Conservation (phyloP, 2,329 filamentous ascomycete species). For the Didymosphaeria variabile region DNA sequence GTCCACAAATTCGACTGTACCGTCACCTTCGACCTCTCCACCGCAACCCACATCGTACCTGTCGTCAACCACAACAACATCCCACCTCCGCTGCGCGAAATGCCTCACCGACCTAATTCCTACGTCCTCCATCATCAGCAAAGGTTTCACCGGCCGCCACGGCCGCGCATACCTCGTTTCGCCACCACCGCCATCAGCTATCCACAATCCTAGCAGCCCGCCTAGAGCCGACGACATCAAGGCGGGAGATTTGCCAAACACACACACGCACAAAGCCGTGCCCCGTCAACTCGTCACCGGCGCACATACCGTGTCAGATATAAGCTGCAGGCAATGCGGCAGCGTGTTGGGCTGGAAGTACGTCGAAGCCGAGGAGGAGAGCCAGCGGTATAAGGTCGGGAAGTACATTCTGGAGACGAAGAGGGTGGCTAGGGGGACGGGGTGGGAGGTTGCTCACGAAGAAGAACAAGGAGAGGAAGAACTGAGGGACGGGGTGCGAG, state of each 20-base stretch:
- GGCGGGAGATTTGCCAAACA: slow-evolving; percentile 63
- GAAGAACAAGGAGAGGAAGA: slow-evolving; percentile 35
- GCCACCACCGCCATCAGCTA: slow-evolving; percentile 48
- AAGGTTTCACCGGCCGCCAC: slow-evolving; percentile 72
- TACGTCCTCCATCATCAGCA: slow-evolving; percentile 68
- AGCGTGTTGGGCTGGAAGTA: slow-evolving; percentile 72
- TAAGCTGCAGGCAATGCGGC: slow-evolving; percentile 65
- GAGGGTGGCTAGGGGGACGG: slow-evolving; percentile 59
- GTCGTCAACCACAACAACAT: slow-evolving; percentile 48
- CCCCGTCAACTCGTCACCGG: slow-evolving; percentile 69
- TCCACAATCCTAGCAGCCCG: slow-evolving; percentile 23
- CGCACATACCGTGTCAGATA: slow-evolving; percentile 68
- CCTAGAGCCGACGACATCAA: slow-evolving; percentile 22
- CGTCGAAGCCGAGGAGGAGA: slow-evolving; percentile 68
- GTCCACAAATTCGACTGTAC: slow-evolving; percentile 28
- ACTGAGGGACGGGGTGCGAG: slow-evolving; percentile 17
- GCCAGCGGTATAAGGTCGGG: slow-evolving; percentile 71
- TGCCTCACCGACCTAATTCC: slow-evolving; percentile 68
- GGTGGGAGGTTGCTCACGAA: slow-evolving; percentile 58
- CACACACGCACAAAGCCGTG: slow-evolving; percentile 64
- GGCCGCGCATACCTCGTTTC: slow-evolving; percentile 71
- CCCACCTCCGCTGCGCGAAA: slow-evolving; percentile 66
- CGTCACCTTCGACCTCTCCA: slow-evolving; percentile 35
- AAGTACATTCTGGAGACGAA: slow-evolving; percentile 72
- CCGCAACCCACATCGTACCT: slow-evolving; percentile 39